Percentiles rank a stretch among this genome's conserved stretches.
Evolutionary conservation across 257 asterid genomes (phyloP).

Genomic region (Plantago elongata): DNA sequence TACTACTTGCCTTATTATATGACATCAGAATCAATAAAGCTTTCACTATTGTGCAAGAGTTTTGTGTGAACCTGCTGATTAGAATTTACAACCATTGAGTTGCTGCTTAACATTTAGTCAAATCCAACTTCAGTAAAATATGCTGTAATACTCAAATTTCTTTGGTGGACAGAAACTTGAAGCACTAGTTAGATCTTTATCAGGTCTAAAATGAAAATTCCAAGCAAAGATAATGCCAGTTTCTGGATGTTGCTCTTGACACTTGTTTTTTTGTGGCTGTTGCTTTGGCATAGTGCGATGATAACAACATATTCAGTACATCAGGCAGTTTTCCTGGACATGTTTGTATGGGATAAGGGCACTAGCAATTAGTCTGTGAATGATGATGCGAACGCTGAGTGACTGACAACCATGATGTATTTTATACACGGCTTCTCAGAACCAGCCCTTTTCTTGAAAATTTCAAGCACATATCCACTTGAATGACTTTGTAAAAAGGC

Average conservation of each 20-base stretch:
- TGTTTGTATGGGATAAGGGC: background rate
- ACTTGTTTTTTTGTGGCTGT: background rate
- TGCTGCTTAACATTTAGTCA: no score
- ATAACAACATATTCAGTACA: background rate
- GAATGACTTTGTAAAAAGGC: no score
- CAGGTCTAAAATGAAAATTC: no score
- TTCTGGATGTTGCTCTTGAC: background rate
- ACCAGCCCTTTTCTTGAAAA: no score
- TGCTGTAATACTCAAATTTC: no score
- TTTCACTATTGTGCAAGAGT: background rate
- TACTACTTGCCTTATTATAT: constrained; percentile 13
- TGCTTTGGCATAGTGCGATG: constrained; percentile 18
- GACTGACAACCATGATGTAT: constrained; percentile 4
- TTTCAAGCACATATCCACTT: no score
- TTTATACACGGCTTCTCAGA: background rate
- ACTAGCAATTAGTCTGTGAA: constrained; percentile 4
- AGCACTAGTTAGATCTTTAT: no score
- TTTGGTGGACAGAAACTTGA: no score
- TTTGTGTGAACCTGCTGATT: background rate
- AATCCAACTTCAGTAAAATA: no score
- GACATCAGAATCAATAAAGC: constrained; percentile 8
- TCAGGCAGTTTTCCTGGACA: background rate
- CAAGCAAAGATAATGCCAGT: background rate
- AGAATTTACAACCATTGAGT: background rate
- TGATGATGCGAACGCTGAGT: constrained; percentile 3